Evolutionary conservation across 139 green algal species (phyloP).

Genomic region (Yamagishiella unicocca): DNA sequence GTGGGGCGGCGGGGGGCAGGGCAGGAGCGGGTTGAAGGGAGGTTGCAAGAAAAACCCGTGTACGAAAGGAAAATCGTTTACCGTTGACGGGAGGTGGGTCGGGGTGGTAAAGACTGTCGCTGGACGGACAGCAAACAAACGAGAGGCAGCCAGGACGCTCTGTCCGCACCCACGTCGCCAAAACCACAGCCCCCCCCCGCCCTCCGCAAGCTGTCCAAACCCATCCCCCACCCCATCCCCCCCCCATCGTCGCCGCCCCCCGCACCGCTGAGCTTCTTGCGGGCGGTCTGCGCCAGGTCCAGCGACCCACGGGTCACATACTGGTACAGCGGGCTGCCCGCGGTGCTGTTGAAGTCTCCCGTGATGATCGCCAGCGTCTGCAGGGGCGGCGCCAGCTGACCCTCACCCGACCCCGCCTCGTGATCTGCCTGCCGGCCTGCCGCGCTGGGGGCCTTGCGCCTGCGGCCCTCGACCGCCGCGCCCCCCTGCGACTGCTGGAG

Average conservation of each 20-base stretch:
- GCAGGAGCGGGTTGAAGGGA: background rate
- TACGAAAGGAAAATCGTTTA: too few species aligned
- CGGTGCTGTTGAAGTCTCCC: conserved; percentile 70
- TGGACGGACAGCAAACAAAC: too few species aligned
- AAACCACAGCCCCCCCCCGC: too few species aligned
- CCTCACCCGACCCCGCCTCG: background rate
- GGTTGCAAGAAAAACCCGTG: too few species aligned
- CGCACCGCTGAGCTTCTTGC: conserved; percentile 47
- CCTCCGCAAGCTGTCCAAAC: too few species aligned
- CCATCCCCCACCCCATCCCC: too few species aligned
- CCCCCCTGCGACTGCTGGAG: background rate
- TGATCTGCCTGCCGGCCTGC: background rate
- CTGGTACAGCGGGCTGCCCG: conserved; percentile 56
- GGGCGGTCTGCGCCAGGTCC: conserved; percentile 29
- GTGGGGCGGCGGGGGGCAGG: too few species aligned
- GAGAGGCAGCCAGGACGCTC: too few species aligned
- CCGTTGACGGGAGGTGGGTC: too few species aligned
- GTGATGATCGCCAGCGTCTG: conserved; percentile 50
- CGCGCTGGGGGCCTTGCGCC: background rate
- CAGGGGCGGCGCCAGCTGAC: background rate
- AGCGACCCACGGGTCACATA: conserved; percentile 47
- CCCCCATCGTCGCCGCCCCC: background rate
- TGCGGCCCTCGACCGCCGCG: background rate
- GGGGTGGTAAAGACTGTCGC: too few species aligned
- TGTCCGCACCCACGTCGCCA: too few species aligned